phyloP scores from a whole-genome alignment of 257 asterid genomes.

The Petunia secreta region DNA sequence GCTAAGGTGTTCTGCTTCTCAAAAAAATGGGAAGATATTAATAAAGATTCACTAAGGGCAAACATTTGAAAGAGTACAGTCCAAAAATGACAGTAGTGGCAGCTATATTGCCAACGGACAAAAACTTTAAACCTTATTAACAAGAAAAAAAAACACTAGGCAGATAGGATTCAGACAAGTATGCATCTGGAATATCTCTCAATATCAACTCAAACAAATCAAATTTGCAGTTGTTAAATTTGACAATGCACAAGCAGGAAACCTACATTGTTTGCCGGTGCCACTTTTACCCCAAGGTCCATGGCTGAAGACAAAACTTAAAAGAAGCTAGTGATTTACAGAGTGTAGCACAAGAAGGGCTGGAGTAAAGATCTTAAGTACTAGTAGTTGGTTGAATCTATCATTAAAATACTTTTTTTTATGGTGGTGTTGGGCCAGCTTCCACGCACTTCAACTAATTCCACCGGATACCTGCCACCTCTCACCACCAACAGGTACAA shows the following conservation, averaged over 20 bases:
- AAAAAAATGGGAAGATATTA: slow-evolving; percentile 27
- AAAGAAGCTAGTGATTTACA: not conserved
- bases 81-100: not conserved
- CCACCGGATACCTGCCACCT: no score
- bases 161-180: not conserved
- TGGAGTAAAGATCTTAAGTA: not conserved
- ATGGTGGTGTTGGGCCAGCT: no score
- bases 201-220: not conserved
- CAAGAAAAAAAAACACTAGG: not conserved
- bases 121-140: not conserved
- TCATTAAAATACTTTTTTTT: not conserved
- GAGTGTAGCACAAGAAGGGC: not conserved
- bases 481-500: no score
- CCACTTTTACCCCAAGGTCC: not conserved
- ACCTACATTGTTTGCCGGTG: not conserved
- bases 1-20: slow-evolving; percentile 63
- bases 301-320: not conserved
- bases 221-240: not conserved
- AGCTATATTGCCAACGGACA: not conserved
- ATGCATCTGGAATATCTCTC: not conserved
- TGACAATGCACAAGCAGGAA: not conserved
- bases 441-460: no score
- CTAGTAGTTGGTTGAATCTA: not conserved
- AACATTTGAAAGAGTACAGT: not conserved
- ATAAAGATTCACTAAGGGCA: slow-evolving; percentile 1